Base-by-base conservation (phyloP, 1,284 basidiomycete species). In the Wallemia hederae region DNA sequence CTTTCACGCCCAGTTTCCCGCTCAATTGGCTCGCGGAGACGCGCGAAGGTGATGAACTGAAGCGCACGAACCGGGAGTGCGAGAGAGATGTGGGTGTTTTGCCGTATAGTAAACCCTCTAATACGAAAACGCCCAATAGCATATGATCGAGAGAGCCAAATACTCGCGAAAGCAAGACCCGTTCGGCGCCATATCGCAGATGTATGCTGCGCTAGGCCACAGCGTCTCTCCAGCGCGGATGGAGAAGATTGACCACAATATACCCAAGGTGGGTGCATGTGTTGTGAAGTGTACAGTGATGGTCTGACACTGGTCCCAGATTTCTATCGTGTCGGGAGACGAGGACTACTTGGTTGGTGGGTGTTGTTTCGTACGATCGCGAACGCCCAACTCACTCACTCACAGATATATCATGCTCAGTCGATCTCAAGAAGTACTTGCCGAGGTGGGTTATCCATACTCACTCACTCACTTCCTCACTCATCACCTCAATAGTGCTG, bases 311-410 rank as follows among this genome's bases (percentile, higher is more conserved):
- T 34, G 14, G 9, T n/a, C 64, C 25, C 24, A 58, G 56, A 76
- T 87, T 1, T 64, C 76, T 15, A 81, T 90, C 63, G 66, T 87
- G 19, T 83, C 80, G 0, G 88, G 86, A 1, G 81, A 86, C 64
- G 69, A 77, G 1, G 87, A 91, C 67, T 65, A 78, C 58, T 70
- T 90, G 1, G 77, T 91, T 58, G 56, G 56, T 28, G 15, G 25
- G 56, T 28, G 3, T 58, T 7, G 24, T 11, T 9, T 28, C 25
- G 14, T 26, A 9, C 24, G 56, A 26, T 11, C 7, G 24, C 25
- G 14, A 9, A 15, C 56, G 56, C 56, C 25, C 17, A 27, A 28
- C 33, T 31, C 39, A 49, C 39, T 49, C 25, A 7, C 25, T 26
- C n/a, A 15, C 24, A 58, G 56, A 26, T 15, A 26, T 28, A 28